These are phyloP conservation scores for Ilex aquifolium DNA, from an alignment of 257 asterid species.

Conservation along the genomic window DNA sequence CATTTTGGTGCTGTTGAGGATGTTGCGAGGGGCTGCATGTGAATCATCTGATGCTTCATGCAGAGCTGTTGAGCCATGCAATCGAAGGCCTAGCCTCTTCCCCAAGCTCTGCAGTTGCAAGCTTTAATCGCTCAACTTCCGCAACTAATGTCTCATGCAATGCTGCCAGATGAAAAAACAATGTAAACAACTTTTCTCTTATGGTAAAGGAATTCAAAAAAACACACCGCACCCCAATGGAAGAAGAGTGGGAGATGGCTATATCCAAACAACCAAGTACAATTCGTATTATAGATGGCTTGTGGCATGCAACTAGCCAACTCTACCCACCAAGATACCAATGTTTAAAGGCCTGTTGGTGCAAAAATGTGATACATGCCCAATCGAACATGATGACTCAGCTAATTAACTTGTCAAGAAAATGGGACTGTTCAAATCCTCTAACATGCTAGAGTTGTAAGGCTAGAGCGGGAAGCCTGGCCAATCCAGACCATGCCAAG, in stretches of 20 bases:
- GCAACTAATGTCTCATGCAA: constrained; percentile 65
- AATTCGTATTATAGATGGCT: too few relatives aligned
- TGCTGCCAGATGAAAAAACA: constrained; percentile 31
- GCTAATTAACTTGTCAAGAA: too few relatives aligned
- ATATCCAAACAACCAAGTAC: too few relatives aligned
- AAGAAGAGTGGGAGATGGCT: not conserved
- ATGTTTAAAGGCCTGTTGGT: too few relatives aligned
- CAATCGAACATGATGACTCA: too few relatives aligned
- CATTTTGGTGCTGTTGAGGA: constrained; percentile 23
- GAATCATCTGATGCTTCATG: constrained; percentile 47
- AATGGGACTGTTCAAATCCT: too few relatives aligned
- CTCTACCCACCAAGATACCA: too few relatives aligned
- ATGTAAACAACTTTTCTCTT: not conserved
- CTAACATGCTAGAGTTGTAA: too few relatives aligned
- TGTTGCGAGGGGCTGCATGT: constrained; percentile 33
- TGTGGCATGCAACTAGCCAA: too few relatives aligned
- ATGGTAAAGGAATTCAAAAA: not conserved
- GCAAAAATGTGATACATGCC: too few relatives aligned
- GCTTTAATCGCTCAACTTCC: constrained; percentile 70
- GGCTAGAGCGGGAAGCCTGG: too few relatives aligned
- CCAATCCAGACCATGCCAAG: too few relatives aligned
- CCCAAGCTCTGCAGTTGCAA: constrained; percentile 39
- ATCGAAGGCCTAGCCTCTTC: constrained; percentile 44
- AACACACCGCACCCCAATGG: not conserved
- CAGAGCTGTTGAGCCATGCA: constrained; percentile 30